Base-by-base conservation (phyloP, 192 early-diverging fungal species). In the Dissophora globulifera region DNA sequence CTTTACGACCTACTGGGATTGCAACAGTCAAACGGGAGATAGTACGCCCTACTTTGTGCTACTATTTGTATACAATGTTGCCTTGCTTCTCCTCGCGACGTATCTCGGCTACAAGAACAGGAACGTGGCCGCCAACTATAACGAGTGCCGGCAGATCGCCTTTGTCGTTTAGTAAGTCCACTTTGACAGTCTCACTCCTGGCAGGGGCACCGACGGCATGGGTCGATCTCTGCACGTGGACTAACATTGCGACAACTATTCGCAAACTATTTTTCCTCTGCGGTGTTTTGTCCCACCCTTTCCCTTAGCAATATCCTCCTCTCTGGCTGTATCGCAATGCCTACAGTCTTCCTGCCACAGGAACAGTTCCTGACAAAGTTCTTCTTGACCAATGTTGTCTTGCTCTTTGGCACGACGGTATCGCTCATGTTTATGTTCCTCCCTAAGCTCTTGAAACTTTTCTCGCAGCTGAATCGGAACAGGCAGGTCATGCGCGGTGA, bases 151-250 rank as follows among this genome's bases (percentile, higher is more conserved):
- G 19, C 83, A 85, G 41, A 85, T 85, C 40, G 83, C 79, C n/a
- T 75, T 82, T 43, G 82, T 82, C 23, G 79, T 85, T 13, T 85
- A 85, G 82, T 84, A 81, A 84, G 82, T 81, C n/a, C n/a, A n/a
- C n/a, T n/a, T n/a, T n/a, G n/a, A n/a, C n/a, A n/a, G n/a, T n/a
- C n/a, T n/a, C n/a, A n/a, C n/a, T n/a, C n/a, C n/a, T n/a, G n/a
- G n/a, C n/a, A n/a, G n/a, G n/a, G n/a, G n/a, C n/a, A n/a, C n/a
- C n/a, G n/a, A n/a, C n/a, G n/a, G n/a, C n/a, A n/a, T n/a, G n/a
- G n/a, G n/a, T n/a, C n/a, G n/a, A n/a, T n/a, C n/a, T n/a, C n/a
- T n/a, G n/a, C n/a, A n/a, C n/a, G n/a, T n/a, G n/a, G n/a, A n/a
- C n/a, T n/a, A n/a, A n/a, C n/a, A n/a, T n/a, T n/a, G n/a, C n/a